Conservation (phyloP, 2,329 filamentous ascomycete species). For the Ciborinia camelliae region DNA sequence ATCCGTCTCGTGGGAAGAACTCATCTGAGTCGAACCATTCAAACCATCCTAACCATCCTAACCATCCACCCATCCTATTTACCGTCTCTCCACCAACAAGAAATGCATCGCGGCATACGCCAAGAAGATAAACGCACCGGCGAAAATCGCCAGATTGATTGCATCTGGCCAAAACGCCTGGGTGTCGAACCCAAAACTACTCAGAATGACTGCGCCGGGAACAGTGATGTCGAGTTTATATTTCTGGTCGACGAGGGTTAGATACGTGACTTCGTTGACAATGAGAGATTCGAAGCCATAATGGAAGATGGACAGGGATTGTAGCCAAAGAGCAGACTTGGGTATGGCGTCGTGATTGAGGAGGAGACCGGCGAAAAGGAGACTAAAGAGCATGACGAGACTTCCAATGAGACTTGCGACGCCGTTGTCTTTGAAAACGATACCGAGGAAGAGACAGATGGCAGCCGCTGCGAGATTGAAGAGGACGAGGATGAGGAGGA, state of each 20-base stretch:
- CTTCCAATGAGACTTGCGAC: slow-evolving; percentile 93
- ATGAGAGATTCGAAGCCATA: slow-evolving; percentile 96
- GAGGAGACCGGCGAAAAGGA: slow-evolving; percentile 89
- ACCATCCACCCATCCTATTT: slow-evolving; percentile 29
- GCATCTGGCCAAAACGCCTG: slow-evolving; percentile 82
- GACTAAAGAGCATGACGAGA: slow-evolving; percentile 93
- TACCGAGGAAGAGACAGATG: slow-evolving; percentile 94
- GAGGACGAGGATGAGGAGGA: slow-evolving; percentile 85
- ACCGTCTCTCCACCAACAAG: slow-evolving; percentile 84
- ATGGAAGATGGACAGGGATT: slow-evolving; percentile 94
- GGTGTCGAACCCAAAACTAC: slow-evolving; percentile 91
- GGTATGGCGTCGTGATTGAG: slow-evolving; percentile 95
- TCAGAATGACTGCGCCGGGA: slow-evolving; percentile 88
- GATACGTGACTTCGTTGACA: slow-evolving; percentile 90
- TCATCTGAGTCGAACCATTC: background rate
- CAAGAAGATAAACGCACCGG: slow-evolving; percentile 76
- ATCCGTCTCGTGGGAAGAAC: background rate
- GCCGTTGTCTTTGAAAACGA: slow-evolving; percentile 85
- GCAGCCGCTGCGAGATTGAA: slow-evolving; percentile 94
- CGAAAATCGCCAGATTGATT: slow-evolving; percentile 76
- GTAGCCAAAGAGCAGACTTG: slow-evolving; percentile 79
- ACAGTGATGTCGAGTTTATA: slow-evolving; percentile 96
- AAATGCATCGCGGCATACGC: slow-evolving; percentile 94
- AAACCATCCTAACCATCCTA: background rate
- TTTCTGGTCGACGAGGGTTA: slow-evolving; percentile 89